phyloP scores from a whole-genome alignment of 2,329 filamentous ascomycete genomes.

The Colletotrichum simmondsii region DNA sequence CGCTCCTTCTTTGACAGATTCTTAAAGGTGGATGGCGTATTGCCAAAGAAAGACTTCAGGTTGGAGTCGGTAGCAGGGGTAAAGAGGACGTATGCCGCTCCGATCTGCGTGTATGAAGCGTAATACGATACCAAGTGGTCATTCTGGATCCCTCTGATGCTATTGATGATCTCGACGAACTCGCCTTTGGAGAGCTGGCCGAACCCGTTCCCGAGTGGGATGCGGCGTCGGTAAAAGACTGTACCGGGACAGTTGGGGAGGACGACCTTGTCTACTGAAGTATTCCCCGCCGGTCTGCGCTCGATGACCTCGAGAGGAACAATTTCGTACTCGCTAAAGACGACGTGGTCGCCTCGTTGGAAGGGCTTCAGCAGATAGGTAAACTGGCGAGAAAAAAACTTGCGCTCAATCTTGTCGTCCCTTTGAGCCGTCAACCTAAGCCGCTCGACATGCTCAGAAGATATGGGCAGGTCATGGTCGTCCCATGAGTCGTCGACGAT shows the following conservation, averaged over 20 bases:
- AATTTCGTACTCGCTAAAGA: conserved; percentile 74
- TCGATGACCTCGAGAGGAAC: conserved; percentile 77
- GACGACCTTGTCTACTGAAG: conserved; percentile 67
- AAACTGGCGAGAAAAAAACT: conserved; percentile 78
- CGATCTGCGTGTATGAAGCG: conserved; percentile 76
- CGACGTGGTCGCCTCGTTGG: conserved; percentile 67
- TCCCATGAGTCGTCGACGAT: conserved; percentile 82
- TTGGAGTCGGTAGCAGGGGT: conserved; percentile 74
- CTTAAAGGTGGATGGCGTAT: conserved; percentile 71
- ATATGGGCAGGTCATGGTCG: conserved; percentile 78
- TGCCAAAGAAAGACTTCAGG: conserved; percentile 74
- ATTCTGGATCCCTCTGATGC: conserved; percentile 69
- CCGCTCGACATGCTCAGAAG: conserved; percentile 71
- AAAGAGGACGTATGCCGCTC: conserved; percentile 72
- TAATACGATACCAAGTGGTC: conserved; percentile 78
- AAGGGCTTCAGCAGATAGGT: conserved; percentile 75
- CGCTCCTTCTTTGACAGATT: conserved; percentile 69
- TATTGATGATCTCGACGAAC: conserved; percentile 71
- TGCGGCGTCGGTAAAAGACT: conserved; percentile 67
- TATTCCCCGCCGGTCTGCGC: conserved; percentile 57
- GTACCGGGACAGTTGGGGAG: conserved; percentile 70
- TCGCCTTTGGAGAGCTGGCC: conserved; percentile 61
- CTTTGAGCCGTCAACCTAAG: conserved; percentile 68
- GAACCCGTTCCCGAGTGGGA: conserved; percentile 59
- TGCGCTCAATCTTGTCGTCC: conserved; percentile 73